Conservation (phyloP, 768 basidiomycete species). For the Tephrocybe sp. region DNA sequence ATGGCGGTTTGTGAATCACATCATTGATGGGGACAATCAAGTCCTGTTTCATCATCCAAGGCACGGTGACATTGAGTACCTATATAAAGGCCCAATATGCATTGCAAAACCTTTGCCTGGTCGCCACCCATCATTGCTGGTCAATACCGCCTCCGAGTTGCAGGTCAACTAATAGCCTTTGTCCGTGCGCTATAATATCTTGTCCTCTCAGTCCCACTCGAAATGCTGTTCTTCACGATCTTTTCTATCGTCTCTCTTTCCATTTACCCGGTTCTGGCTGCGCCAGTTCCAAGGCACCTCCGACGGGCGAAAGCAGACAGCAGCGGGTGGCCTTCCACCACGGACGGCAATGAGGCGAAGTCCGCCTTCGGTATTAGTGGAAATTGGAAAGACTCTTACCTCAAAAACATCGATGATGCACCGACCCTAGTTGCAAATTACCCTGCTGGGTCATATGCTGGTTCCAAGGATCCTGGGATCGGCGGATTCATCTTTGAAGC, state of each 20-base stretch:
- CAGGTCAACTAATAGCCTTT: conserved; percentile 16
- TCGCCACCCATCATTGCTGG: conserved; percentile 14
- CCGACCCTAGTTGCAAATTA: conserved; percentile 7
- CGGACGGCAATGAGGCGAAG: not conserved
- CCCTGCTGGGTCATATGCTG: conserved; percentile 13
- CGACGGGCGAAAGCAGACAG: not conserved
- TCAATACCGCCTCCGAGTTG: conserved; percentile 12
- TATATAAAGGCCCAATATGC: not conserved
- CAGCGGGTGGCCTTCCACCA: conserved; percentile 8
- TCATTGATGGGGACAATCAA: no score
- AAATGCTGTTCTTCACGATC: conserved; percentile 8
- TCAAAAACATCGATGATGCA: not conserved
- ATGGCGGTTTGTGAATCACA: no score
- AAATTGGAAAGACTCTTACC: not conserved
- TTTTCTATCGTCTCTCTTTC: conserved; percentile 8
- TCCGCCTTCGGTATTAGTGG: conserved; percentile 10
- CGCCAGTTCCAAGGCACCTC: conserved; percentile 8
- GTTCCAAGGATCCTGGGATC: conserved; percentile 6
- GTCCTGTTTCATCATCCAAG: no score
- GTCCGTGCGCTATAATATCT: conserved; percentile 3
- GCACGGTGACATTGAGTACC: not conserved
- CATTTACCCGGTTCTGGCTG: conserved; percentile 7
- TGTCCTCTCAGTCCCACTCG: not conserved
- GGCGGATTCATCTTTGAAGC: conserved; percentile 47
- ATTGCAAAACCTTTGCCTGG: conserved; percentile 1